Conservation (phyloP, 306 rosid genomes). For the Cucumis melo region DNA sequence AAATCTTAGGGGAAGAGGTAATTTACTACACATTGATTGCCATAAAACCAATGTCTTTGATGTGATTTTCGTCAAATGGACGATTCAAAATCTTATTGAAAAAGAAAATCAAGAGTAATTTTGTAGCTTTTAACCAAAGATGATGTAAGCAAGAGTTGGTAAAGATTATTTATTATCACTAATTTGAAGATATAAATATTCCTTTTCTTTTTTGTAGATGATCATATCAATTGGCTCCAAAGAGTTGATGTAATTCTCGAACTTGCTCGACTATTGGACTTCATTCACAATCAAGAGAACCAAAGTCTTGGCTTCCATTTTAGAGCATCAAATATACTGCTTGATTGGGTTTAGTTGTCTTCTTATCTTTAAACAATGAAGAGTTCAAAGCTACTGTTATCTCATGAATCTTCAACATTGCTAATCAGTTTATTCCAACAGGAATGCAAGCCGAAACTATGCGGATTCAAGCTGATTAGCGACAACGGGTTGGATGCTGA, state of each 20-base stretch:
- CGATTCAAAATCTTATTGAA: no score
- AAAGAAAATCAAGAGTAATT: no score
- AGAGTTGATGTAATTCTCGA: constrained; percentile 36
- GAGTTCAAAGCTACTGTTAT: neutral
- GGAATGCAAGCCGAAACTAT: constrained; percentile 40
- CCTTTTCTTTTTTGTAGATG: constrained; percentile 5
- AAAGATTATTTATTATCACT: no score
- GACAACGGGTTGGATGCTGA: constrained; percentile 3
- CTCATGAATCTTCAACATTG: neutral
- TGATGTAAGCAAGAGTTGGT: no score
- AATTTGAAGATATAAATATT: no score
- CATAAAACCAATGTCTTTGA: neutral
- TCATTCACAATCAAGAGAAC: constrained; percentile 36
- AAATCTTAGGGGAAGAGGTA: constrained; percentile 36
- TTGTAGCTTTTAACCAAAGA: no score
- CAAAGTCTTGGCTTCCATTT: constrained; percentile 29
- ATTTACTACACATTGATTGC: neutral
- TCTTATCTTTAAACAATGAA: neutral
- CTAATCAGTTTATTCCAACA: constrained; percentile 1
- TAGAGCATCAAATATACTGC: constrained; percentile 35
- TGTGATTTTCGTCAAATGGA: no score
- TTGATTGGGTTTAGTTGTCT: constrained; percentile 36
- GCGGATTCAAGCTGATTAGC: constrained; percentile 19
- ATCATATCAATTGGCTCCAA: constrained; percentile 36
- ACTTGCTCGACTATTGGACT: constrained; percentile 33